These are phyloP conservation scores for Citeromyces hawaiiensis DNA, from an alignment of 1,139 yeast species.

Conservation along the genomic window DNA sequence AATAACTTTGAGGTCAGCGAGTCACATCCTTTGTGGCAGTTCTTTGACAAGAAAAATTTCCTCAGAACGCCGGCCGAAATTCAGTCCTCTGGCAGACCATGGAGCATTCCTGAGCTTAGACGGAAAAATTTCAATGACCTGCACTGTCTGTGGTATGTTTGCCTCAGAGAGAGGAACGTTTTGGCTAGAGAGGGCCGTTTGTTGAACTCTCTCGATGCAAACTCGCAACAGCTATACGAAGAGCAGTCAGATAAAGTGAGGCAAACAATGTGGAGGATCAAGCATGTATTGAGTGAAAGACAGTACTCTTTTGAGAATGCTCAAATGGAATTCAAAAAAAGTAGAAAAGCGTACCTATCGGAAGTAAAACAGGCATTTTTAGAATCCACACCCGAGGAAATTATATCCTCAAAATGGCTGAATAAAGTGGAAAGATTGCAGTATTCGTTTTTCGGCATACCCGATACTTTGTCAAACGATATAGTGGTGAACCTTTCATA, in stretches of 20 bases:
- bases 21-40: conserved; percentile 93
- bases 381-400: conserved; percentile 28
- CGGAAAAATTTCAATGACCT: conserved; percentile 85
- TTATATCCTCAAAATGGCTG: conserved; percentile 44
- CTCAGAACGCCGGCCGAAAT: conserved; percentile 49
- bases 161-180: conserved; percentile 72
- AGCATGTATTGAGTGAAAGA: conserved; percentile 81
- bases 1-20: conserved; percentile 61
- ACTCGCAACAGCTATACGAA: conserved; percentile 19
- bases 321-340: conserved; percentile 27
- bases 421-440: conserved; percentile 69
- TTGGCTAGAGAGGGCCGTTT: conserved; percentile 63
- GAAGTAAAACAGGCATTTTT: conserved; percentile 50
- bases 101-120: conserved; percentile 84
- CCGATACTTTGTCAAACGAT: conserved; percentile 32
- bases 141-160: conserved; percentile 82
- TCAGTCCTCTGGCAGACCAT: conserved; percentile 53
- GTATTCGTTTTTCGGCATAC: conserved; percentile 70
- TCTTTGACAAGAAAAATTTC: conserved; percentile 55
- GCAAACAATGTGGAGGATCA: conserved; percentile 60
- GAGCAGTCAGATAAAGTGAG: conserved; percentile 28
- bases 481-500: conserved; percentile 48
- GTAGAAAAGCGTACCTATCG: conserved; percentile 32
- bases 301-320: conserved; percentile 60
- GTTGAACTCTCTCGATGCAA: conserved; percentile 24